A percentile compares a stretch with the other conserved stretches of the same genome.
Conservation (phyloP, 768 basidiomycete species). For the Suillus plorans region DNA sequence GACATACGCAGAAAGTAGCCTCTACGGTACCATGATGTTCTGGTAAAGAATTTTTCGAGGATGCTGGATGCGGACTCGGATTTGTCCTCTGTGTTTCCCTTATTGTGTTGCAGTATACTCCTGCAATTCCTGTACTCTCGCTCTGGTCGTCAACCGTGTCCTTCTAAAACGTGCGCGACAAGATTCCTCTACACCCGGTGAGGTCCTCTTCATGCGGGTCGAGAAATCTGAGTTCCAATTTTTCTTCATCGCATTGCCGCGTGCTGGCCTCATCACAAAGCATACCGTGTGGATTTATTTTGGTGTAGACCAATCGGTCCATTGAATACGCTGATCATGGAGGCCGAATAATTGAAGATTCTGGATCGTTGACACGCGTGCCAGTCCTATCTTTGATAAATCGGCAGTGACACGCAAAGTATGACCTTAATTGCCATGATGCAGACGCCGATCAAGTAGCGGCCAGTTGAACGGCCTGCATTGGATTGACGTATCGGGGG, state of each 20-base stretch:
- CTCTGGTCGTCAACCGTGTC: neutral
- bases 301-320: neutral
- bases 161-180: neutral
- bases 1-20: neutral
- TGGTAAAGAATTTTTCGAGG: neutral
- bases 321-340: neutral
- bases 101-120: neutral
- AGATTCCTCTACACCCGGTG: neutral
- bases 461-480: neutral
- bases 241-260: neutral
- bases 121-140: neutral
- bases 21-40: neutral
- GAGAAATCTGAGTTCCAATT: neutral
- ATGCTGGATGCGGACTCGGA: neutral
- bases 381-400: neutral
- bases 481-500: neutral
- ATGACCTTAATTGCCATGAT: neutral
- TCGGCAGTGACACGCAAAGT: neutral
- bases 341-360: neutral
- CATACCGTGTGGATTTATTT: neutral
- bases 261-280: no score
- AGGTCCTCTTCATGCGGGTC: neutral
- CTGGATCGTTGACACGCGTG: neutral
- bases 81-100: no score
- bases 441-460: neutral